Evolutionary conservation across 495 filamentous ascomycete genomes (phyloP), one percentile per base, ranked within the genome.

Genomic region (Tuber borchii): DNA sequence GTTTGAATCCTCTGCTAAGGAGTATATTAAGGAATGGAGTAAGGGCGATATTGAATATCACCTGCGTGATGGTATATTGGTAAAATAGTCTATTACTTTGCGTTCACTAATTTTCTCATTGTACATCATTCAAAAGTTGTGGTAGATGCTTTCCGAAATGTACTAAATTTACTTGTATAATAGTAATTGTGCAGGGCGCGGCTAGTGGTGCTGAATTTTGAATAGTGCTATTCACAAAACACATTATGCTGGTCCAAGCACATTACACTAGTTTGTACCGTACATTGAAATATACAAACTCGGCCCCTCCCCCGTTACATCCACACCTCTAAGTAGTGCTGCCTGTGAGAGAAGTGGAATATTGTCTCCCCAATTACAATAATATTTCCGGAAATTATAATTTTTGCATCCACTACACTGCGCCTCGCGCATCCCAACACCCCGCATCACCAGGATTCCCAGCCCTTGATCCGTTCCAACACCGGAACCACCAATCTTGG

Each of bases 1-100:
- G n/a, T 90, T 89, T 85, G 88, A 91, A 71, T 78, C 76, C 10
- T 74, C 75, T 14, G 77, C 72, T 19, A 82, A 78, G 73, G 70
- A 40, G 26, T 76, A 83, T 76, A 71, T 83, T 5, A 79, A 61
- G 45, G 81, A 83, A 39, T 83, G 81, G 81, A 80, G 78, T 48
- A 77, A 76, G 69, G 81, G 81, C 22, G 75, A 69, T 74, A 26
- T 83, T 19, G 61, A 73, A 68, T 48, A 71, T 6, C 72, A 81
- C 37, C 51, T 81, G 43, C 44, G 39, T 46, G 73, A 73, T 26
- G 73, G 73, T n/a, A 75, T 79, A 37, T 73, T 79, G 39, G 70
- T 37, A n/a, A 79, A 75, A 34, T 79, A 75, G 51, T 44, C 43
- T 26, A 51, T 40, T 37, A 31, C 42, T 22, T 48, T 44, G 14